Base-by-base conservation (phyloP, 768 basidiomycete genomes). In the Boletus sp. region DNA sequence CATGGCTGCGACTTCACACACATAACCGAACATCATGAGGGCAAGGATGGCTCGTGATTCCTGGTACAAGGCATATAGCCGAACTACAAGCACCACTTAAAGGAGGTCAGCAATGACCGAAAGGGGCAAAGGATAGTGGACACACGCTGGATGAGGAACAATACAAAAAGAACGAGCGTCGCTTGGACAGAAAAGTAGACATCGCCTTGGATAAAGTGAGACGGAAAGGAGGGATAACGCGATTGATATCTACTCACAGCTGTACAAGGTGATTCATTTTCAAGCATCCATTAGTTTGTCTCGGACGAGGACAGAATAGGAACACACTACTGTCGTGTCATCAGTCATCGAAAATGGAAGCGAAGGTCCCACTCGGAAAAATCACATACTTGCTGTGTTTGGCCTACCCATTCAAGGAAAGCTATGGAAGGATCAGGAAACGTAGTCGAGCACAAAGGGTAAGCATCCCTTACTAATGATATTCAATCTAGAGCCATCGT, bases 1-100 rank as follows among this genome's bases (percentile, higher is more conserved):
- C 34, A 32, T 25, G 15, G 33, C 21, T 47, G 15, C 10, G 10
- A 47, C 11, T 40, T 55, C 42, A 8, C 48, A 50, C 23, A 63
- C 3, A 4, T 43, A 63, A 34, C 54, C 27, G 9, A 41, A 29
- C 13, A 21, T 17, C 46, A 63, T 40, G 39, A 62, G 4, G 2
- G 32, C 33, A 10, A 59, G n/a, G 10, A 63, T 19, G 9, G 44
- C 25, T 15, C 27, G 53, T 3, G 61, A 63, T 15, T 19, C 4
- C 30, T 23, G 44, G 19, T 55, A 62, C 41, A 59, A 27, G 4
- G 57, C 46, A 19, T 59, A 59, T 23, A 63, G 25, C 6, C 57
- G 51, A 46, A 35, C 51, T 42, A 59, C 57, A 33, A 63, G 61
- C 13, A 62, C 27, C 8, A 59, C 57, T 62, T 30, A 32, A 37